phyloP scores from a whole-genome alignment of 1,284 basidiomycete species.

The Pseudozyma pruni region DNA sequence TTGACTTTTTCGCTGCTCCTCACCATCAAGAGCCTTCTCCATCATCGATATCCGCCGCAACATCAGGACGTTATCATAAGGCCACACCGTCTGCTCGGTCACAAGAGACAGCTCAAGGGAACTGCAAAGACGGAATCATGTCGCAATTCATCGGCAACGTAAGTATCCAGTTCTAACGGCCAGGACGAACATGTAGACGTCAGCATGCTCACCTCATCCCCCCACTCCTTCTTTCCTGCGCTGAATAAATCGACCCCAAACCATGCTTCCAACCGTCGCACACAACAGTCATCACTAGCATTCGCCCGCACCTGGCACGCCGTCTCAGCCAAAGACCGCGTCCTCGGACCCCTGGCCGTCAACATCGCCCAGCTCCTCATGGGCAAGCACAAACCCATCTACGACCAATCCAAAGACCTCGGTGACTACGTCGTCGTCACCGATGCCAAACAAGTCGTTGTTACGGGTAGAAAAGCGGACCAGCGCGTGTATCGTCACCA shows the following conservation, averaged over 20 bases:
- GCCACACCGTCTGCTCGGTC: neutral
- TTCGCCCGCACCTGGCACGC: slow-evolving; percentile 96
- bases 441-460: slow-evolving; percentile 83
- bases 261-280: neutral
- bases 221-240: no score
- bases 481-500: slow-evolving; percentile 90
- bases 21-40: slow-evolving; percentile 7
- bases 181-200: no score
- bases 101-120: neutral
- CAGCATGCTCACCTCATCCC: slow-evolving; percentile 3
- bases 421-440: slow-evolving; percentile 97
- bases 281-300: slow-evolving; percentile 85
- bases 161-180: slow-evolving; percentile 25
- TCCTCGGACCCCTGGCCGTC: slow-evolving; percentile 91
- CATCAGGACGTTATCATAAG: no score
- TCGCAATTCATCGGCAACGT: slow-evolving; percentile 51
- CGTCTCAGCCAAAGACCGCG: slow-evolving; percentile 86
- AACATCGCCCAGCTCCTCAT: slow-evolving; percentile 93
- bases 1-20: slow-evolving; percentile 27
- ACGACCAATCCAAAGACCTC: slow-evolving; percentile 75
- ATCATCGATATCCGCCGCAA: slow-evolving; percentile 9
- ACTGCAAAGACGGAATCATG: slow-evolving; percentile 10
- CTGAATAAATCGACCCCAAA: no score
- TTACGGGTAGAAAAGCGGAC: slow-evolving; percentile 88
- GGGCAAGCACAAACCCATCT: slow-evolving; percentile 99